Evolutionary conservation across 2,329 filamentous ascomycete genomes (phyloP).

Genomic region (Xylariaceae sp.): DNA sequence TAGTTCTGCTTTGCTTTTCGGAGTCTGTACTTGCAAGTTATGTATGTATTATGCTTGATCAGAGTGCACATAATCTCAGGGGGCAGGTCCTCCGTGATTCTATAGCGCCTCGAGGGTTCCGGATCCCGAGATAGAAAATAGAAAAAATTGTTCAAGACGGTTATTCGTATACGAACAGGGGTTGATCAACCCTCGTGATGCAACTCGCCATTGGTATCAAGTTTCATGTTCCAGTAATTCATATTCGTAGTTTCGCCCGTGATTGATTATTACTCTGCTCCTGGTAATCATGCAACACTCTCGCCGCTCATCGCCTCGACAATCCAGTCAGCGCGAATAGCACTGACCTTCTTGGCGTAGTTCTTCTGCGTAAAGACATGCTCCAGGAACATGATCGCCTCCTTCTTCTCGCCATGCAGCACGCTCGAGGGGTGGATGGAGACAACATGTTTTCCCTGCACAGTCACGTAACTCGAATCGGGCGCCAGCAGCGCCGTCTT

Average conservation of each 20-base stretch:
- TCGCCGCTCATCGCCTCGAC: constrained; percentile 37
- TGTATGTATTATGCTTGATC: too few species aligned
- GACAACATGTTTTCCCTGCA: constrained; percentile 55
- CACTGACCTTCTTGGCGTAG: constrained; percentile 62
- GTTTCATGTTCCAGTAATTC: too few species aligned
- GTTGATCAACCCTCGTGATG: too few species aligned
- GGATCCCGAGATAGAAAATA: too few species aligned
- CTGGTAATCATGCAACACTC: constrained; percentile 2
- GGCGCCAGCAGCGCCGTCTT: constrained; percentile 57
- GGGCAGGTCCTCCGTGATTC: too few species aligned
- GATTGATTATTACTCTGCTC: neutral
- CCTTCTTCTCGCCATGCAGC: constrained; percentile 56
- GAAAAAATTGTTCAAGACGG: too few species aligned
- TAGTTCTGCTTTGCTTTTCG: too few species aligned
- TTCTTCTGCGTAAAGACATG: constrained; percentile 62
- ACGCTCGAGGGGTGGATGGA: constrained; percentile 60
- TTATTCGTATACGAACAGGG: too few species aligned
- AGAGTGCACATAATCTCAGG: too few species aligned
- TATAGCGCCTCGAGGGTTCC: too few species aligned
- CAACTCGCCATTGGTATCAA: too few species aligned
- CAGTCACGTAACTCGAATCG: constrained; percentile 56
- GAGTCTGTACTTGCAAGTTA: too few species aligned
- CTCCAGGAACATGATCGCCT: constrained; percentile 64
- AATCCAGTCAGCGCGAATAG: constrained; percentile 56
- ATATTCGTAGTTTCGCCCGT: neutral